Evolutionary conservation across 2,329 filamentous ascomycete species (phyloP).

Genomic region (Trichoderma koningiopsis): DNA sequence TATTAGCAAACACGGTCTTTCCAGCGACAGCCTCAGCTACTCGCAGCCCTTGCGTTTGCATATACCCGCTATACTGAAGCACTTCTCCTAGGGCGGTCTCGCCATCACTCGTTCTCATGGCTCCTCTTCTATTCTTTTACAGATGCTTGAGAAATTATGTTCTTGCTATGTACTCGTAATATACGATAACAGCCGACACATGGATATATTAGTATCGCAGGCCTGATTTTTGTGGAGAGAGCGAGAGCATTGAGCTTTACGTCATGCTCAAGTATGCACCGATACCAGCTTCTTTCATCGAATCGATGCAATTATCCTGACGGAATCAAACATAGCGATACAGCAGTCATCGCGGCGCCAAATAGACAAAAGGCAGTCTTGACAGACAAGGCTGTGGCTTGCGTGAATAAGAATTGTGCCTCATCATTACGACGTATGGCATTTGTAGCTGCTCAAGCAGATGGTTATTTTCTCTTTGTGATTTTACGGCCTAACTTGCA

Average conservation of each 20-base stretch:
- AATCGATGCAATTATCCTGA: neutral
- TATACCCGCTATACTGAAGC: neutral
- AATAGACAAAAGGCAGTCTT: neutral
- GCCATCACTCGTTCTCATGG: neutral
- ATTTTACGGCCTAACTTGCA: neutral
- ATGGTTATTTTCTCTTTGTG: neutral
- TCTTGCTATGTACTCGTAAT: neutral
- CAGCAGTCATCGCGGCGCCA: neutral
- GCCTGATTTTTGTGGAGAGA: neutral
- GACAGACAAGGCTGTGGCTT: neutral
- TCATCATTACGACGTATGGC: neutral
- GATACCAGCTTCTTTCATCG: neutral
- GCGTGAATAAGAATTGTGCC: neutral
- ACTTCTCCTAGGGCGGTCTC: neutral
- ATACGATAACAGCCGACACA: neutral
- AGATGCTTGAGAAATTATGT: neutral
- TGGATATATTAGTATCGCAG: neutral
- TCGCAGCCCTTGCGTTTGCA: neutral
- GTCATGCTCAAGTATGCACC: neutral
- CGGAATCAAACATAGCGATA: neutral
- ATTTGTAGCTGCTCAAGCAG: neutral
- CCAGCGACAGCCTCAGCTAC: neutral
- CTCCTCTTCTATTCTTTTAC: neutral
- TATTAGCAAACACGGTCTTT: neutral
- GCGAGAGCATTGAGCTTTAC: neutral